Evolutionary conservation across 73 alveolate species (phyloP).

Genomic region (Tetrahymena malaccensis): DNA sequence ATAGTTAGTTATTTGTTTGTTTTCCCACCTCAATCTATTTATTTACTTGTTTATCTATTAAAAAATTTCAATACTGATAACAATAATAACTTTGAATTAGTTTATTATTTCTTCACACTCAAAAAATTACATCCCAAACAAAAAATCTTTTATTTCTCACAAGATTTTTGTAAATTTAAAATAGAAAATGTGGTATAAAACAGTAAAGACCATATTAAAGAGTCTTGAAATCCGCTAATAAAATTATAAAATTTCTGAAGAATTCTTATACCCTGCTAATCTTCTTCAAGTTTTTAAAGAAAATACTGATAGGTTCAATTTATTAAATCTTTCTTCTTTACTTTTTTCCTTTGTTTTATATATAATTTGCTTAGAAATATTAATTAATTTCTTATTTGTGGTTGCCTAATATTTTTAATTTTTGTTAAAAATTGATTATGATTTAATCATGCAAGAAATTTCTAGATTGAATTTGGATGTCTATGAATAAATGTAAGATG

Average conservation of each 20-base stretch:
- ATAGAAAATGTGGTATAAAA: neutral
- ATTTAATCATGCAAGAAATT: neutral
- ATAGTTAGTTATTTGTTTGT: neutral
- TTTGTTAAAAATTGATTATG: neutral
- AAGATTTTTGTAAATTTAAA: neutral
- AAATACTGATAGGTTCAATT: neutral
- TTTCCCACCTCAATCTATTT: neutral
- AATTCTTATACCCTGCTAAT: neutral
- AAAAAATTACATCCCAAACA: neutral
- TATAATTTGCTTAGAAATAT: neutral
- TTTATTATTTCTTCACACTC: neutral
- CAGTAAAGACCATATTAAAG: neutral
- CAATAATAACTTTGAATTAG: neutral
- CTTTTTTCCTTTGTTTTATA: neutral
- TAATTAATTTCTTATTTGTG: neutral
- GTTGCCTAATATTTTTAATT: neutral
- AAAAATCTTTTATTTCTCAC: neutral
- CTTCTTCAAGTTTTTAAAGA: neutral
- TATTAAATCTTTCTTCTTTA: neutral
- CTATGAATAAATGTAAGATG: neutral
- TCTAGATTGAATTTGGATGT: neutral
- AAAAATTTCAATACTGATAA: neutral
- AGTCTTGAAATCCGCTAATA: neutral
- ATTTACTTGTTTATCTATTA: neutral
- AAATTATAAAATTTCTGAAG: neutral